A percentile compares a stretch with the other conserved stretches of the same genome.
Conservation (phyloP, 1,139 yeast genomes). For the Tardiomyces depauwii region DNA sequence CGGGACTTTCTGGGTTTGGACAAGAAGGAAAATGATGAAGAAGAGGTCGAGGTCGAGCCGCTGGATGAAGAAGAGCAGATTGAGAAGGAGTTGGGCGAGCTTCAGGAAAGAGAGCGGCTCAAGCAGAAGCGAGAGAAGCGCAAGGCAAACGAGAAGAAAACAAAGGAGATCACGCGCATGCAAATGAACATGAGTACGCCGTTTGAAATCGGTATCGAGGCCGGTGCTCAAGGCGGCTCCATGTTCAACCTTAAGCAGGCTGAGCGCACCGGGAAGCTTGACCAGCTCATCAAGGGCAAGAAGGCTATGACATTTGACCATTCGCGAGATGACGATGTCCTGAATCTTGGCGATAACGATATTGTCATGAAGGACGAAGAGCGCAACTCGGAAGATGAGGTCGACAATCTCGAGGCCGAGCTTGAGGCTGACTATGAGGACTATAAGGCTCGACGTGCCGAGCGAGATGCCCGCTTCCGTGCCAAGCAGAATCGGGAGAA, state of each 20-base stretch:
- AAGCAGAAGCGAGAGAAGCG: slow-evolving; percentile 71
- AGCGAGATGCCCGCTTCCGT: slow-evolving; percentile 64
- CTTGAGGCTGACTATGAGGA: slow-evolving; percentile 70
- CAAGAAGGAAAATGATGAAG: slow-evolving; percentile 34
- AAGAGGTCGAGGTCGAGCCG: slow-evolving; percentile 47
- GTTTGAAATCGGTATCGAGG: slow-evolving; percentile 87
- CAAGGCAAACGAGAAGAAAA: slow-evolving; percentile 69
- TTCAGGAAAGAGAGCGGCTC: slow-evolving; percentile 61
- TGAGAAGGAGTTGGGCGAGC: slow-evolving; percentile 67
- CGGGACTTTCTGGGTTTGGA: slow-evolving; percentile 70
- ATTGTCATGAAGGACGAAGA: slow-evolving; percentile 38
- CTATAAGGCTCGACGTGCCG: slow-evolving; percentile 64
- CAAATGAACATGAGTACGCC: slow-evolving; percentile 96
- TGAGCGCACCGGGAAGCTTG: slow-evolving; percentile 72
- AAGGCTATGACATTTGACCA: slow-evolving; percentile 54
- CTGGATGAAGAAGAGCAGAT: slow-evolving; percentile 84
- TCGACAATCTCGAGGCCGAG: slow-evolving; percentile 69
- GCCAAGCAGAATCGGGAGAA: slow-evolving; percentile 78
- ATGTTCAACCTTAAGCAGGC: slow-evolving; percentile 75
- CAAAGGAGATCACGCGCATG: slow-evolving; percentile 80
- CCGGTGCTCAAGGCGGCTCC: slow-evolving; percentile 76
- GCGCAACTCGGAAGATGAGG: slow-evolving; percentile 43
- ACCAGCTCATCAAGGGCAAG: slow-evolving; percentile 68
- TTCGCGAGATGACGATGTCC: slow-evolving; percentile 15
- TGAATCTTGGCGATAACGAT: slow-evolving; percentile 29